Conservation (phyloP, 257 asterid genomes). For the Hygrophila difformis region DNA sequence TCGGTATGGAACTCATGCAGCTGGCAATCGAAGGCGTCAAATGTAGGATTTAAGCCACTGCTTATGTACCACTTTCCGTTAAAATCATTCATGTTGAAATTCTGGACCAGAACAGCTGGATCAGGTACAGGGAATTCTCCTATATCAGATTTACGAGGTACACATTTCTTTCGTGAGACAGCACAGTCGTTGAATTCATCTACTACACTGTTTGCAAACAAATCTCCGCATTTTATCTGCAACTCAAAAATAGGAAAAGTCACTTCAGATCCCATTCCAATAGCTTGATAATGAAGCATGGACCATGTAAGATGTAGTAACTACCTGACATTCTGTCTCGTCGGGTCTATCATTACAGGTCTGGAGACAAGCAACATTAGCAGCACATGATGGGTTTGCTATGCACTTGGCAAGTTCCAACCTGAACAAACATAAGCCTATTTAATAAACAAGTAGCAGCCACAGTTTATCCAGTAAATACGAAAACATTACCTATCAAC, state of each 20-base stretch:
- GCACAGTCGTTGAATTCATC: constrained; percentile 96
- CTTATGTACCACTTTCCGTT: constrained; percentile 85
- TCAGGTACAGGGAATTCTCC: constrained; percentile 92
- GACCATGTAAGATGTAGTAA: constrained; percentile 5
- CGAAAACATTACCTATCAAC: too few species aligned
- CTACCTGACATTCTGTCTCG: constrained; percentile 96
- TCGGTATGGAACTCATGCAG: constrained; percentile 87
- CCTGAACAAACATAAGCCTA: constrained; percentile 30
- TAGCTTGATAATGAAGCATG: background rate
- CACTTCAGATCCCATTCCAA: background rate
- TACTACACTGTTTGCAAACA: constrained; percentile 79
- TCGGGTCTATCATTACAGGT: constrained; percentile 95
- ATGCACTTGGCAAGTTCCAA: constrained; percentile 88
- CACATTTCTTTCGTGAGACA: constrained; percentile 93
- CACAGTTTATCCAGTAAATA: too few species aligned
- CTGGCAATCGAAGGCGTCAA: constrained; percentile 88
- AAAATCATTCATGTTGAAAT: constrained; percentile 66
- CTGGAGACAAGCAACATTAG: constrained; percentile 88
- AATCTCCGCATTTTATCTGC: constrained; percentile 95
- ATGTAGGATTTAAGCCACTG: constrained; percentile 86
- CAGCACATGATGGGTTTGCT: constrained; percentile 90
- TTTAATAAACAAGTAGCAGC: background rate
- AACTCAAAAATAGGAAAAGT: constrained; percentile 10
- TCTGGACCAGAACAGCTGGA: constrained; percentile 57
- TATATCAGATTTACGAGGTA: constrained; percentile 88